Percentiles rank a stretch among this genome's conserved stretches.
phyloP scores from a whole-genome alignment of 305 asterid species.

The Ruellia speciosa region DNA sequence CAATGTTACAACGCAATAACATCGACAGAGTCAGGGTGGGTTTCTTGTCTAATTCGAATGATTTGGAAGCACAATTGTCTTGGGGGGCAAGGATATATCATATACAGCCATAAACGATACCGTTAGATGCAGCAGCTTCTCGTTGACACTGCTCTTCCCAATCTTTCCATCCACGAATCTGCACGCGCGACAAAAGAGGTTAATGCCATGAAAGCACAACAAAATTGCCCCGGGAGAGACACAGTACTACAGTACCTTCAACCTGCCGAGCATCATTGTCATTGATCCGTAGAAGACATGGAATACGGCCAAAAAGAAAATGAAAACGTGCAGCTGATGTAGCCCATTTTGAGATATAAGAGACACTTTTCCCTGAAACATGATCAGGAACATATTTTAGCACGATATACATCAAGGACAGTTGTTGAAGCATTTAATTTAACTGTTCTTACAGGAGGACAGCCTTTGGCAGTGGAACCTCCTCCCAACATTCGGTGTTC shows the following conservation, averaged over 20 bases:
- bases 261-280: constrained; percentile 79
- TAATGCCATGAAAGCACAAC: background rate
- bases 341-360: constrained; percentile 70
- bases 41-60: background rate
- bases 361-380: constrained; percentile 59
- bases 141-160: constrained; percentile 53
- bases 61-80: background rate
- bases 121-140: constrained; percentile 36
- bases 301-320: constrained; percentile 86
- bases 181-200: constrained; percentile 11
- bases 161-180: constrained; percentile 92
- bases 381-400: background rate
- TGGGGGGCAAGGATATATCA: too few relatives aligned
- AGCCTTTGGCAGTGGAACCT: constrained; percentile 33
- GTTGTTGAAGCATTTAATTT: background rate
- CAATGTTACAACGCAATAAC: background rate
- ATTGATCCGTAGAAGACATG: constrained; percentile 83
- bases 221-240: background rate
- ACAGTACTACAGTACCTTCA: constrained; percentile 43
- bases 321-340: constrained; percentile 94
- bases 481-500: constrained; percentile 47
- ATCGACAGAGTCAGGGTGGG: background rate
- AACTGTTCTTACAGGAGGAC: constrained; percentile 33
- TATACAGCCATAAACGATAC: constrained; percentile 31
- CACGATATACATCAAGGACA: background rate